Evolutionary conservation across 805 yeast genomes (phyloP).

Genomic region (Lipomyces chichibuensis): DNA sequence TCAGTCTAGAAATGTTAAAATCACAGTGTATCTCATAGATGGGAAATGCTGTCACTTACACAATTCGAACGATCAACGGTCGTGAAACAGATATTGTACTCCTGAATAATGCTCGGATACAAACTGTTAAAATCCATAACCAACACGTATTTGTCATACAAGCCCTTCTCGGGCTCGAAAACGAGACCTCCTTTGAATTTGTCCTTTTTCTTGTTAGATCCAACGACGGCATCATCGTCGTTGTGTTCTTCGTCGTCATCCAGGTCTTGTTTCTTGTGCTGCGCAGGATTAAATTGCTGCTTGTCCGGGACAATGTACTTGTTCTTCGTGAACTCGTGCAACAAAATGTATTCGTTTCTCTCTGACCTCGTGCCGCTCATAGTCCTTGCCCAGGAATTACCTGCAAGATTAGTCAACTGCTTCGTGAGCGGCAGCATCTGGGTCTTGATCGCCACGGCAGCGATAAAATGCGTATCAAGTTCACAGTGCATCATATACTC

Average conservation of each 20-base stretch:
- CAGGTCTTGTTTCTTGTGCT: conserved; percentile 39
- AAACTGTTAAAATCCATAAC: conserved; percentile 98
- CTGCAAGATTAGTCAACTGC: conserved; percentile 90
- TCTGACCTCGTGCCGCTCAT: conserved; percentile 94
- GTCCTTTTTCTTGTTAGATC: conserved; percentile 60
- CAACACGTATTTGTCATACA: conserved; percentile 82
- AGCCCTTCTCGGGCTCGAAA: conserved; percentile 93
- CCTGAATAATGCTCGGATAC: conserved; percentile 97
- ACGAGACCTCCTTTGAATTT: conserved; percentile 92
- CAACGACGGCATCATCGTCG: conserved; percentile 42
- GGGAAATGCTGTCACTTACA: conserved; percentile 2
- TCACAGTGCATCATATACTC: conserved; percentile 73
- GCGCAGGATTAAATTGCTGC: conserved; percentile 43
- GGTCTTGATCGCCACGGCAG: conserved; percentile 75
- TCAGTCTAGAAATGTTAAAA: conserved; percentile 39
- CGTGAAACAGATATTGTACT: conserved; percentile 94
- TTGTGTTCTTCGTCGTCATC: conserved; percentile 41
- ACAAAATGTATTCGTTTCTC: conserved; percentile 86
- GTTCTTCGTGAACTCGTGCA: conserved; percentile 85
- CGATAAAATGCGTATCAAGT: conserved; percentile 66
- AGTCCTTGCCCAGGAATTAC: conserved; percentile 96
- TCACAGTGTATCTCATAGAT: no score
- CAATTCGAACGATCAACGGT: conserved; percentile 72
- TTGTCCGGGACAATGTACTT: conserved; percentile 89
- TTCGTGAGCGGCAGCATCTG: conserved; percentile 88